Base-by-base conservation (phyloP, 2,329 filamentous ascomycete genomes). In the Blastomyces percursus region DNA sequence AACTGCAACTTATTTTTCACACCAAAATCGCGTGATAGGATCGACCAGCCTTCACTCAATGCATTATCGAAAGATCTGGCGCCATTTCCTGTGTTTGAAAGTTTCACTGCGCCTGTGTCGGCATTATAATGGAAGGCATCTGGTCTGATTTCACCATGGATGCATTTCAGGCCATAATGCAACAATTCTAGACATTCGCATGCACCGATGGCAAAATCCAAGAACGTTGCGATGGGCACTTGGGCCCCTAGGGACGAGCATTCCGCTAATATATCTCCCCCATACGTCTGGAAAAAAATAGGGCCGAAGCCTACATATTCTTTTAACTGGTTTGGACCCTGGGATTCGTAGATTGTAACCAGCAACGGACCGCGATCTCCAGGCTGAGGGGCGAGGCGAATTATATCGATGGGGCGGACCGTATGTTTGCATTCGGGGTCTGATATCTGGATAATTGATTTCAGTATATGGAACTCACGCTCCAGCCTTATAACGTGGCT, bases 141-240 rank as follows among this genome's bases (percentile, higher is more conserved):
- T 5, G 87, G 89, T 35, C 93, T 84, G 59, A 97, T 87, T 75
- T 97, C 93, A 54, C 93, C 93, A 69, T 96, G 93, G 1, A 96
- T 87, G 63, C 91, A 85, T 64, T 90, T 87, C 63, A 93, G 84
- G 9, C 89, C 87, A 74, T 96, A 91, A 70, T 97, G 93, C n/a
- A 97, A 78, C 56, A 95, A 86, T 74, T 96, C 92, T 57, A 96
- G 77, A 71, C 90, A 95, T 73, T 95, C 85, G 6, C 89, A 85
- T 1, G 92, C 89, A 30, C 92, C 92, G 63, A 96, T 90, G 38
- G 92, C 93, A 71, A 96, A 96, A 70, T 96, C 88, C 35, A 97
- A 81, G 70, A 96, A 96, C 19, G 84, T 81, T 56, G 88, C 81
- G 6, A 96, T 78, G 55, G 87, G 85, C 52, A 94, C 85, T 46